Conservation (phyloP, 129 eudicot species). For the Silybum marianum region DNA sequence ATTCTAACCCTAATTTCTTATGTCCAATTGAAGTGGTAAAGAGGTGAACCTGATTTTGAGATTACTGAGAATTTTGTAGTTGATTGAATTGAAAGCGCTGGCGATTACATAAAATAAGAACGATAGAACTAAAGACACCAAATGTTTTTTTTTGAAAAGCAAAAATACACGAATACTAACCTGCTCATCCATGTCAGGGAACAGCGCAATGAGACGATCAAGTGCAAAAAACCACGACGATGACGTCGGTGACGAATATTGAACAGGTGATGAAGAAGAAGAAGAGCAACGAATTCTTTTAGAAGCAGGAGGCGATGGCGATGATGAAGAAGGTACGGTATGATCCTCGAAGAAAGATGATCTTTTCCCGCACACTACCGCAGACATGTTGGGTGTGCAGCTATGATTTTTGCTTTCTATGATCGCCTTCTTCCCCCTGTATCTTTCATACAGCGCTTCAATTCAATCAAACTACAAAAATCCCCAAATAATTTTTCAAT, state of each 20-base stretch:
- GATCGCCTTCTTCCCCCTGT: constrained; percentile 31
- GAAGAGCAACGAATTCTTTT: constrained; percentile 79
- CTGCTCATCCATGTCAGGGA: constrained; percentile 90
- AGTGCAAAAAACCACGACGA: constrained; percentile 41
- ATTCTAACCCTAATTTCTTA: constrained; percentile 1
- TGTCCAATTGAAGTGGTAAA: constrained; percentile 17
- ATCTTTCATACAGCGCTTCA: constrained; percentile 40
- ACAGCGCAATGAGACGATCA: constrained; percentile 65
- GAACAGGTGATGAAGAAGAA: constrained; percentile 56
- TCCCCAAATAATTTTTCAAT: constrained; percentile 10
- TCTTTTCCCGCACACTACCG: constrained; percentile 87
- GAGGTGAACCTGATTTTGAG: not conserved
- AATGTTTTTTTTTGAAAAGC: not conserved
- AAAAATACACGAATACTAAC: constrained; percentile 25
- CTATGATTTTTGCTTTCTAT: constrained; percentile 23
- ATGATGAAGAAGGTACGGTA: constrained; percentile 45
- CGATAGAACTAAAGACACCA: not conserved
- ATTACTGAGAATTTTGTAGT: constrained; percentile 18
- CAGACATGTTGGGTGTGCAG: constrained; percentile 75
- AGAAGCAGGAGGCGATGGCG: constrained; percentile 59
- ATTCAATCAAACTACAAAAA: constrained; percentile 26
- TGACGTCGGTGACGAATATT: constrained; percentile 37
- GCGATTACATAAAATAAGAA: not conserved
- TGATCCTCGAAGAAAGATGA: constrained; percentile 63
- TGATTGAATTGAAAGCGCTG: constrained; percentile 20